These are phyloP conservation scores for Urochloa ruziziensis DNA, from an alignment of 176 grass and related monocot genomes.

Conservation along the genomic window DNA sequence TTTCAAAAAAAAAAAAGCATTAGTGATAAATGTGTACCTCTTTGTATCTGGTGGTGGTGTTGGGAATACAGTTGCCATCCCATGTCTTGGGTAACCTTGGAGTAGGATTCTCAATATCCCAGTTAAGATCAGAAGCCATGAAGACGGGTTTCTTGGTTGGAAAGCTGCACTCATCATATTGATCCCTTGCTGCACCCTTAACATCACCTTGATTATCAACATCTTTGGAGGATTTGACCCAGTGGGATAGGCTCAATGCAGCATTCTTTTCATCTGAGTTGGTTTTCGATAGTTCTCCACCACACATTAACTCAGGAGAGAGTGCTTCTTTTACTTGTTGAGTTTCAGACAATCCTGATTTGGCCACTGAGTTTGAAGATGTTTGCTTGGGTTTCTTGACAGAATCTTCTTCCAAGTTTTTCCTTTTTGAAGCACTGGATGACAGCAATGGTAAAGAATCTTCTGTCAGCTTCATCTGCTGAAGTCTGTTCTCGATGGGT, in stretches of 20 bases:
- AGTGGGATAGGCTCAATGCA: constrained; percentile 46
- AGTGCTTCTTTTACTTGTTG: constrained; percentile 17
- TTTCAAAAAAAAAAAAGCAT: too few species aligned
- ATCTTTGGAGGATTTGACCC: constrained; percentile 40
- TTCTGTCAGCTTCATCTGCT: background rate
- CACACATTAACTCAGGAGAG: constrained; percentile 16
- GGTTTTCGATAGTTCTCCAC: constrained; percentile 19
- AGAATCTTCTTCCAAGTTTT: constrained; percentile 11
- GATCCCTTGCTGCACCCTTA: background rate
- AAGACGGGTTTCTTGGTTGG: constrained; percentile 17
- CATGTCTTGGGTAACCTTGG: constrained; percentile 31
- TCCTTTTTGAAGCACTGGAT: background rate
- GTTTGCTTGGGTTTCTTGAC: constrained; percentile 11
- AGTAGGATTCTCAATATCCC: constrained; percentile 22
- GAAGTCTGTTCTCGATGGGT: constrained; percentile 44
- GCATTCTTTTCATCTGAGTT: constrained; percentile 40
- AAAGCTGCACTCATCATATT: background rate
- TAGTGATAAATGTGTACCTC: constrained; percentile 43
- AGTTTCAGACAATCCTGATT: constrained; percentile 18
- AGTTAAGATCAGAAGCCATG: constrained; percentile 25
- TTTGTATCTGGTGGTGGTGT: constrained; percentile 64
- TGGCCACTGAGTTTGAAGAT: constrained; percentile 10
- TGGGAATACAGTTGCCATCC: constrained; percentile 71
- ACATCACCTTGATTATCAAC: constrained; percentile 11
- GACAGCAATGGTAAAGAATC: background rate